A percentile compares a stretch with the other conserved stretches of the same genome.
Evolutionary conservation across 1,139 yeast genomes (phyloP).

Genomic region (Geotrichum cucujoidarum): DNA sequence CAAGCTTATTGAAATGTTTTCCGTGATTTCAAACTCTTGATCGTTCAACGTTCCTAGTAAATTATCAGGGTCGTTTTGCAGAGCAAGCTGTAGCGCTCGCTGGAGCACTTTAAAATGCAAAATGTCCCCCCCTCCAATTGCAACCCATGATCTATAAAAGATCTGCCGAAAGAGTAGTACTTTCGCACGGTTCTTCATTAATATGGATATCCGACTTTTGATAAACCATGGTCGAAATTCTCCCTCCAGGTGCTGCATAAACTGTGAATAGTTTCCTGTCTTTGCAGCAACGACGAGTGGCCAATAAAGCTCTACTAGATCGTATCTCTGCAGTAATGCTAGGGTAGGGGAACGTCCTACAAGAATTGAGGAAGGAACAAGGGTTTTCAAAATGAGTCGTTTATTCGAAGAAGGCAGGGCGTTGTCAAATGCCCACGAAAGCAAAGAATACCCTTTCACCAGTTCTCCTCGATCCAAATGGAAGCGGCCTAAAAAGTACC

Average conservation of each 20-base stretch:
- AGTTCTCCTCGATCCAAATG: slow-evolving; percentile 58
- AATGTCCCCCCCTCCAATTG: slow-evolving; percentile 2
- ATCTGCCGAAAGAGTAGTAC: slow-evolving; percentile 30
- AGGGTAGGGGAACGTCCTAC: slow-evolving; percentile 36
- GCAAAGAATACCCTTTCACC: slow-evolving; percentile 51
- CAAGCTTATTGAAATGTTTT: slow-evolving; percentile 36
- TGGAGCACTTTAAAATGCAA: slow-evolving; percentile 7
- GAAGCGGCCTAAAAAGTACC: slow-evolving; percentile 64
- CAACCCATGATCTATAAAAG: slow-evolving; percentile 21
- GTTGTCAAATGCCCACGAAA: slow-evolving; percentile 56
- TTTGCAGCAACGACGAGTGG: slow-evolving; percentile 32
- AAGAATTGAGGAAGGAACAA: slow-evolving; percentile 48
- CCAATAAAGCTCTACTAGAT: slow-evolving; percentile 27
- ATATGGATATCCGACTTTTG: slow-evolving; percentile 29
- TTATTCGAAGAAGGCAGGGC: slow-evolving; percentile 41
- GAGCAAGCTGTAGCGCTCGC: slow-evolving; percentile 17
- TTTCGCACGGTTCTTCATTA: slow-evolving; percentile 23
- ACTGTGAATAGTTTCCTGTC: slow-evolving; percentile 30
- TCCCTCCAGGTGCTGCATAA: slow-evolving; percentile 27
- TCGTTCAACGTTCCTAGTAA: slow-evolving; percentile 10
- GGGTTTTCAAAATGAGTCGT: slow-evolving; percentile 44
- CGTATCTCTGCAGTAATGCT: slow-evolving; percentile 26
- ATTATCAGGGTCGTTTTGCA: slow-evolving; percentile 13
- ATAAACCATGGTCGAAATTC: slow-evolving; percentile 28
- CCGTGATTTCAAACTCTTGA: slow-evolving; percentile 30